Base-by-base conservation (phyloP, 2,329 filamentous ascomycete genomes). In the Pyrenophora teres region DNA sequence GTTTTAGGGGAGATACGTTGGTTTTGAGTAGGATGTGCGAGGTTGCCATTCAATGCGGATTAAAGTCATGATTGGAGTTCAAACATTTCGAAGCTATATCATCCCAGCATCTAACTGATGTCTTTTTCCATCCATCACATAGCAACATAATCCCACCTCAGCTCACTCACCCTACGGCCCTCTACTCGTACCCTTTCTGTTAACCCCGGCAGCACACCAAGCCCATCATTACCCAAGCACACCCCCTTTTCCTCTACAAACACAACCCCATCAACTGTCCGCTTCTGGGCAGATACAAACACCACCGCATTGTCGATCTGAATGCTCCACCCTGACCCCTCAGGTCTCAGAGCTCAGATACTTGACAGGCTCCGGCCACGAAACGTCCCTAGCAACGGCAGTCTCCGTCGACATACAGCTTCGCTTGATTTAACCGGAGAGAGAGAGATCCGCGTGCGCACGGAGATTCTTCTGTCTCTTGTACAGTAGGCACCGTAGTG, bases 341-440 rank as follows among this genome's bases (percentile, higher is more conserved):
- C 81, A 75, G 18, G 80, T 72, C 1, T 75, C 73, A 47, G 84
- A 78, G 50, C 79, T 74, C 6, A 84, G 77, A 59, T 84, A 84
- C 67, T 84, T 84, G 63, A 84, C 77, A 32, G 82, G 82, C 60
- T 85, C 81, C 10, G 82, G 82, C 82, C 82, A 85, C 61, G 84
- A 81, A 2, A 80, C 75, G 57, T 85, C 81, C 37, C 81, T 75
- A 9, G 80, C 77, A 2, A 81, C 73, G 15, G 6, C 81, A 54
- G 42, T 76, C 59, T 16, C 74, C 77, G 36, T 78, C 70, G 13
- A 83, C 69, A 76, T 76, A 81, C 35, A 83, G 71, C 23, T 79
- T 72, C 32, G 77, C 80, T 2, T 76, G 73, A 92, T 69, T 96
- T 91, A 15, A 15, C 15, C 15, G 15, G 15, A 15, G 15, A 15